Base-by-base conservation (phyloP, 257 asterid species). In the Apocynum venetum region DNA sequence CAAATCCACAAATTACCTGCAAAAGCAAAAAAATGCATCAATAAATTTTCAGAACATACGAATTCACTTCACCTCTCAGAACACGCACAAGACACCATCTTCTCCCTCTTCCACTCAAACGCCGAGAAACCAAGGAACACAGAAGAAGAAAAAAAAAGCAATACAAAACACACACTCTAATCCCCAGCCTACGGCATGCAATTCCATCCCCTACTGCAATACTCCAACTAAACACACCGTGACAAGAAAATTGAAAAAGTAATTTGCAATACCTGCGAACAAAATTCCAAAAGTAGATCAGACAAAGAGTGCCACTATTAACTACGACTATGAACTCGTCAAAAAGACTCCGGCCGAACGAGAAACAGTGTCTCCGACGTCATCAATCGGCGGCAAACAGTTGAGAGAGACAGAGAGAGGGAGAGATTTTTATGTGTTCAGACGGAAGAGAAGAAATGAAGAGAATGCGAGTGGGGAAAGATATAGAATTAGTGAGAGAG, bases 371-470 rank as follows among this genome's bases (percentile, higher is more conserved):
- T 56, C 48, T 73, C 68, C 46, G 64, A 40, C 80, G 76, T 74
- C 74, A 57, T 17, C 65, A 72, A 71, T 74, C 74, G 71, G 64
- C 76, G 76, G 76, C 53, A 72, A 80, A 74, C 14, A 66, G 20
- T 75, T 13, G 25, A 60, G 78, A 75, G 70, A 87, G 71, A 78
- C 72, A 83, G 76, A 85, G 85, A 82, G 77, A 82, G 80, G 17
- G 67, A 10, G 59, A 73, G 55, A 52, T 68, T 52, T 55, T 19
- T 60, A 52, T 35, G 59, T 14, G 73, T 83, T 72, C 43, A 79
- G 20, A 72, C 66, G 82, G 71, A 74, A 79, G 80, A 57, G 74
- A 9, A 67, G 55, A 71, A 63, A 83, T 15, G 11, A 40, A 38
- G 71, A 75, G 79, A 59, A 57, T 59, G 73, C 44, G 80, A 80